Evolutionary conservation across 2,329 filamentous ascomycete genomes (phyloP), one percentile per base, ranked within the genome.

Genomic region (Bipolaris sorokiniana): DNA sequence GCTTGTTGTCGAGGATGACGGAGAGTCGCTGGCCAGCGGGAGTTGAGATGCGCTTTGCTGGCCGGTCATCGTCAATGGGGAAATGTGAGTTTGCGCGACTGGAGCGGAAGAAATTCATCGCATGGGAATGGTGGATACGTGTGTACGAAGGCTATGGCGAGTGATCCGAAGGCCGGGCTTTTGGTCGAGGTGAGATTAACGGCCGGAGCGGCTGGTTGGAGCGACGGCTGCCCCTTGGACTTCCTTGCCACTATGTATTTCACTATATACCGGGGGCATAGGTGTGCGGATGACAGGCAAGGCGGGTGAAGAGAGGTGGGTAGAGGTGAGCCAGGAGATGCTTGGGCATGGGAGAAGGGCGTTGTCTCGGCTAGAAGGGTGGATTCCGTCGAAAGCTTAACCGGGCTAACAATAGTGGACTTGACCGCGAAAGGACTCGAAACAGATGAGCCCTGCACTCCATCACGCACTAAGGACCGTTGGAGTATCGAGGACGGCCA

Each of bases 1-100:
- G 55, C 42, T 60, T 63, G 22, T 62, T 58, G 42, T 78, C 76
- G 59, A 79, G 70, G 44, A 80, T 77, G 6, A 75, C 66, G 23
- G 77, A 78, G 5, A 80, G 71, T 23, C 78, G 75, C 48, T 76
- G 70, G 31, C 77, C 78, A 22, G 77, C 77, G 47, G 76, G 75
- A 26, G 77, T 78, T 3, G 76, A 77, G 48, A 80, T 79, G 40
- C 76, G 75, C 64, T 78, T 78, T 15, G 76, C 67, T 20, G 73
- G 71, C 6, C 72, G 72, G 47, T 72, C 64, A 41, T 66, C 66
- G 38, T 62, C 57, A 51, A 64, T 54, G 22, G 65, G 54, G 23
- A 70, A 63, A 52, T 74, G 67, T 47, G 66, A 51, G 18, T 51
- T 65, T 11, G 67, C 58, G 23, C 64, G 64, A 41, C 65, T 69